These are phyloP conservation scores for Primulina huaijiensis DNA, from an alignment of 257 asterid genomes.

Conservation along the genomic window DNA sequence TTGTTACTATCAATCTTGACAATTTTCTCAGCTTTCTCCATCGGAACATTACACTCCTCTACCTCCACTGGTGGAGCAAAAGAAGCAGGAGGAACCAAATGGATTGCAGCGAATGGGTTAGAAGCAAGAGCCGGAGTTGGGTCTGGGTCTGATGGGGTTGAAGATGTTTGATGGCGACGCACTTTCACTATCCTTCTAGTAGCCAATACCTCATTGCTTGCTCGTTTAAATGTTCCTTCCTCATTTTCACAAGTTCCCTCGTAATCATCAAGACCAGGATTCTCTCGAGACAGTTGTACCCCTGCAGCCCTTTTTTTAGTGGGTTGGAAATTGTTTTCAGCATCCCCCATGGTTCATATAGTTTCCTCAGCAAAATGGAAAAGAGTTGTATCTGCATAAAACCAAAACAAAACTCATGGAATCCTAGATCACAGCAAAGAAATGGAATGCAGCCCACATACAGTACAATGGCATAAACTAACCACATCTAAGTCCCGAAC, in stretches of 20 bases:
- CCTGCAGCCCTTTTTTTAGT: constrained; percentile 92
- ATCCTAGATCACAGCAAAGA: constrained; percentile 8
- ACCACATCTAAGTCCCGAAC: too few species aligned
- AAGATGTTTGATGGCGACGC: constrained; percentile 53
- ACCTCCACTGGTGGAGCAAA: constrained; percentile 28
- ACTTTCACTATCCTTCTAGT: constrained; percentile 82
- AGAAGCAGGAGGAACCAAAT: constrained; percentile 48
- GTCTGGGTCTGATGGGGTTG: constrained; percentile 41
- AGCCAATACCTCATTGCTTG: constrained; percentile 85
- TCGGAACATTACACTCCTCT: constrained; percentile 24
- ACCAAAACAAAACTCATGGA: constrained; percentile 24
- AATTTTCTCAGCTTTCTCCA: constrained; percentile 27
- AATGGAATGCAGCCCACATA: too few species aligned
- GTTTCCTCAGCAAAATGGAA: constrained; percentile 13
- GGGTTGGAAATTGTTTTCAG: constrained; percentile 56
- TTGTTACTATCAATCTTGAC: constrained; percentile 24
- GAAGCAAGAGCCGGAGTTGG: constrained; percentile 39
- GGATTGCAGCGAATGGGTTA: constrained; percentile 71
- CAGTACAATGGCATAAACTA: too few species aligned
- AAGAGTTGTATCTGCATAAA: constrained; percentile 27
- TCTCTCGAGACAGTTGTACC: constrained; percentile 71
- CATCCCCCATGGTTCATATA: constrained; percentile 60
- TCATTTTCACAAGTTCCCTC: constrained; percentile 58
- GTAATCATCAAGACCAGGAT: constrained; percentile 78
- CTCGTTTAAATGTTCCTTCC: constrained; percentile 73